These are phyloP conservation scores for Hypoxylon sp. DNA, from an alignment of 2,329 filamentous ascomycete genomes.

Conservation along the genomic window DNA sequence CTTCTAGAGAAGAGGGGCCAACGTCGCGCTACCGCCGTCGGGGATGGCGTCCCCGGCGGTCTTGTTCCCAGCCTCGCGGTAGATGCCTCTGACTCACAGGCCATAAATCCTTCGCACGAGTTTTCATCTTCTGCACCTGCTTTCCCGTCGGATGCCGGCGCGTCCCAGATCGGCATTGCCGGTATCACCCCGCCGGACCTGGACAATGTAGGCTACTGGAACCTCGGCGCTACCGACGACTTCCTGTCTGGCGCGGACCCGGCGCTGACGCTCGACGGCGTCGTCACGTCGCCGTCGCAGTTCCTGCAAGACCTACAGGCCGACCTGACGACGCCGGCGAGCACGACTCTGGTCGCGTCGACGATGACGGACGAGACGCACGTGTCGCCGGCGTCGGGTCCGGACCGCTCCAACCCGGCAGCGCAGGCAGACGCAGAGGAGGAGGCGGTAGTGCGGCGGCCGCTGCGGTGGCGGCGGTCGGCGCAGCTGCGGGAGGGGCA, in stretches of 20 bases:
- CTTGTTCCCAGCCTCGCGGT: not conserved
- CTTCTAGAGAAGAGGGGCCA: constrained; percentile 15
- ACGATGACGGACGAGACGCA: not conserved
- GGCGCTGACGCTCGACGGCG: not conserved
- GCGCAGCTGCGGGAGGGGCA: constrained; percentile 10
- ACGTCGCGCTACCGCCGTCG: not conserved
- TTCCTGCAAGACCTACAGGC: not conserved
- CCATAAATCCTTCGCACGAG: not conserved
- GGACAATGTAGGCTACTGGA: constrained; percentile 4
- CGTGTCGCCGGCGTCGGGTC: not conserved
- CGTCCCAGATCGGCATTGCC: not conserved
- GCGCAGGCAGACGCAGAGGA: not conserved
- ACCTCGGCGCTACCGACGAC: not conserved
- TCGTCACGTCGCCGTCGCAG: constrained; percentile 1
- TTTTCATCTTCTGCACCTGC: not conserved
- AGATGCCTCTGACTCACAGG: not conserved
- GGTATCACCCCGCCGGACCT: not conserved
- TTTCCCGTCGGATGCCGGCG: not conserved
- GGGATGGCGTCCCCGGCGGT: not conserved
- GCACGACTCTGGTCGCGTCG: not conserved
- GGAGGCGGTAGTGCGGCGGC: not conserved
- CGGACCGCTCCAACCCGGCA: not conserved
- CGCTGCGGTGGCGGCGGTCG: constrained; percentile 5
- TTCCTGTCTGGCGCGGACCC: not conserved
- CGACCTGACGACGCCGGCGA: not conserved